Evolutionary conservation across 306 rosid genomes (phyloP), one percentile per base, ranked within the genome.

Genomic region (Quercus berberidifolia): DNA sequence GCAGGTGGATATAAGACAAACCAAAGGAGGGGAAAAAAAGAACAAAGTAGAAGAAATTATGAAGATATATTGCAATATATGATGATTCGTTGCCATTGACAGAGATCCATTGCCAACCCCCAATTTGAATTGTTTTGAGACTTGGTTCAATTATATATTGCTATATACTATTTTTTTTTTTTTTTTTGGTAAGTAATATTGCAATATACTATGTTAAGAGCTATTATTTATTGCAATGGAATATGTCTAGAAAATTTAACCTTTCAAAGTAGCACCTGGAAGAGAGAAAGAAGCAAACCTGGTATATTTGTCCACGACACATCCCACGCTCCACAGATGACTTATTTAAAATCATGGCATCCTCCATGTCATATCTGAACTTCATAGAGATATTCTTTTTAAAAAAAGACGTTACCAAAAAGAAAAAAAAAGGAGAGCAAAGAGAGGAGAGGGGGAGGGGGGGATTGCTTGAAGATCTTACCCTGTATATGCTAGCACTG

Each of bases 281-380:
- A 57, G 76, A 80, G 18, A 62, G 77, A 85, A 71, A 10, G 72
- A 67, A 33, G 49, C 84, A 78, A 73, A 95, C 99, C 97, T 95
- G 98, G 79, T 89, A 95, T 83, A 95, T 89, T 80, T 89, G 96
- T 64, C 98, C 99, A 84, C 83, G 98, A 86, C 83, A 95, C 99
- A 95, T 90, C 82, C 99, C 99, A 20, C 99, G 98, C 62, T 95
- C 99, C 43, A 91, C 99, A 41, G 98, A 90, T 63, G 99, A 95
- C 93, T 95, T 95, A 52, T 91, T 92, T 64, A 95, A 84, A 85
- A 95, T 95, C 99, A 95, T 95, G 64, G 99, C 99, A 83, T 95
- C 99, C 87, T 95, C 99, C 99, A 95, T 95, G 84, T 95, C 99
- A 63, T 95, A 92, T 54, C 98, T 95, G 83, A 33, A 69, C 77